phyloP scores from a whole-genome alignment of 257 asterid species.

The Scutellaria galericulata region DNA sequence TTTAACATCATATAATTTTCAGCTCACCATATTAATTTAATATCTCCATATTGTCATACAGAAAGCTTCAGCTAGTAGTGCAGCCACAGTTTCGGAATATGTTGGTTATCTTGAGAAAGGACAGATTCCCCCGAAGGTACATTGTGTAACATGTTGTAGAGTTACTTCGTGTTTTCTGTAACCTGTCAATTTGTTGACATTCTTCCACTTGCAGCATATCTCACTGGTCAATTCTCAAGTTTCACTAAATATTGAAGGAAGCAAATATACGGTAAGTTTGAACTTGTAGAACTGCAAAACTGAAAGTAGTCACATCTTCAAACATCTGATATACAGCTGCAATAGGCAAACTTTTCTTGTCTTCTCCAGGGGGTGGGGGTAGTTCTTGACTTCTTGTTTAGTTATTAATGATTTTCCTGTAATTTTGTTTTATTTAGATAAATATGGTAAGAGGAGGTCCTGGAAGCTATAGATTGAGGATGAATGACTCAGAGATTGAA shows the following conservation, averaged over 20 bases:
- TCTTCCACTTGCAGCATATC: conserved; percentile 79
- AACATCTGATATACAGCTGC: background rate
- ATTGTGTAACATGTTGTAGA: conserved; percentile 30
- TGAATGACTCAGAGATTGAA: conserved; percentile 87
- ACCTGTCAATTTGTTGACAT: conserved; percentile 30
- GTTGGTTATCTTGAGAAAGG: conserved; percentile 99
- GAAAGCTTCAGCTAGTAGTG: conserved; percentile 99
- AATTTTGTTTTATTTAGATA: conserved; percentile 47
- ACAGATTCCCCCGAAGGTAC: conserved; percentile 98
- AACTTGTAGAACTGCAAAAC: conserved; percentile 20
- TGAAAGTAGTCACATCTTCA: conserved; percentile 21
- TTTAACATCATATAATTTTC: conserved; percentile 2
- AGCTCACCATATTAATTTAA: conserved; percentile 30
- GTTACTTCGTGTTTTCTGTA: conserved; percentile 35
- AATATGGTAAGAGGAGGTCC: conserved; percentile 86
- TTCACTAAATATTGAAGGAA: conserved; percentile 97
- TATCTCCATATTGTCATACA: conserved; percentile 48
- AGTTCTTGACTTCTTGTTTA: conserved; percentile 22
- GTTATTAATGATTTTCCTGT: conserved; percentile 15
- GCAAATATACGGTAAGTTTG: conserved; percentile 90
- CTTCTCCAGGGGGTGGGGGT: background rate
- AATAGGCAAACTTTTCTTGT: conserved; percentile 1
- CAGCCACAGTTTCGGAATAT: conserved; percentile 93
- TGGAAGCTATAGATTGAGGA: conserved; percentile 85
- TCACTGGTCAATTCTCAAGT: conserved; percentile 95